Percentiles rank a stretch among this genome's conserved stretches.
Conservation (phyloP, 352 stramenopile genomes). For the Phytopythium montanum region DNA sequence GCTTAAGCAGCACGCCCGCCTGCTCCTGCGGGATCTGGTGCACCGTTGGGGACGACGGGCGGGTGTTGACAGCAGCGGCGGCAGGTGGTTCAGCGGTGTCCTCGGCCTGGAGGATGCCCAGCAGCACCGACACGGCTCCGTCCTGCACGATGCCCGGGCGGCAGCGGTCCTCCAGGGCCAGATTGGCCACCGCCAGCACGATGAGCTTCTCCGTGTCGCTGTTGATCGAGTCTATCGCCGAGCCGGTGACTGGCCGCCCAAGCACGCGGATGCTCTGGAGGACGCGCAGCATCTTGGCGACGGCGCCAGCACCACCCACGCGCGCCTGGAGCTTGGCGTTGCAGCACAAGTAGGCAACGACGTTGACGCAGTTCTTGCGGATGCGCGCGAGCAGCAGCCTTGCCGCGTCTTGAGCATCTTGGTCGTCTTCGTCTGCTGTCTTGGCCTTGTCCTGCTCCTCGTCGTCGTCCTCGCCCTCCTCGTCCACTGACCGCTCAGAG, state of each 20-base stretch:
- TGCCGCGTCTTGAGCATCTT: conserved; percentile 10
- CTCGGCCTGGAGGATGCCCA: conserved; percentile 34
- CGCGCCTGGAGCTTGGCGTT: conserved; percentile 65
- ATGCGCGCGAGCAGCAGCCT: conserved; percentile 24
- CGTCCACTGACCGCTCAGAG: conserved; percentile 4
- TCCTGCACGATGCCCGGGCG: conserved; percentile 57
- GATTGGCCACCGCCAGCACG: conserved; percentile 64
- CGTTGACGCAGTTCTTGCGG: conserved; percentile 61
- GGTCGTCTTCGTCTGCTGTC: background rate
- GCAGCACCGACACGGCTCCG: conserved; percentile 49
- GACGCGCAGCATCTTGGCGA: conserved; percentile 48
- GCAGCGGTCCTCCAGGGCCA: conserved; percentile 71
- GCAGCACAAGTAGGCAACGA: conserved; percentile 67
- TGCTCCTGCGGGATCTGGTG: conserved; percentile 3
- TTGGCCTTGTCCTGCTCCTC: background rate
- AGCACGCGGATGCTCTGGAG: conserved; percentile 15
- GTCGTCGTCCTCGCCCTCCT: conserved; percentile 7
- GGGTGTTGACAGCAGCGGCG: conserved; percentile 3
- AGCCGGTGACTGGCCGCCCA: background rate
- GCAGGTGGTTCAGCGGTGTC: conserved; percentile 5
- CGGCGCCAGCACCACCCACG: conserved; percentile 47
- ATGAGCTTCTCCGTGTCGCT: conserved; percentile 66
- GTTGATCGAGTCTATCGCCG: conserved; percentile 16
- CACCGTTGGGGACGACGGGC: background rate
- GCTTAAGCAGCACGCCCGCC: conserved; percentile 46